A percentile compares a stretch with the other conserved stretches of the same genome.
Evolutionary conservation across 345 rosid species (phyloP).

Genomic region (Salix koriyanagi): DNA sequence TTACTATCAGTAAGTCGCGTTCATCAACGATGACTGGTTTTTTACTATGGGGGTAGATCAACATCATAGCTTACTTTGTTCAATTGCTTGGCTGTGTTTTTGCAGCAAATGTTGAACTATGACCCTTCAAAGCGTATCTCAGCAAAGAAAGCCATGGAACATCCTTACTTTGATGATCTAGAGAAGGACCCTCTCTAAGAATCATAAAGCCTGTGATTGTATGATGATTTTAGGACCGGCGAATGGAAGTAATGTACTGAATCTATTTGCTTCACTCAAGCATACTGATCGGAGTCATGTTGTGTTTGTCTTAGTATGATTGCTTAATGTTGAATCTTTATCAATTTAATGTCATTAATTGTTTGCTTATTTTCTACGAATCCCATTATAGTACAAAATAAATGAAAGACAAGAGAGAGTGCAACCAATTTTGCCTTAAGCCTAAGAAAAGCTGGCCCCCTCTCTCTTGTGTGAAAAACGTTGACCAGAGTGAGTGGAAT

Average conservation of each 20-base stretch:
- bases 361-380: background rate
- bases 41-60: no score
- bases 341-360: background rate
- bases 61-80: background rate
- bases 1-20: constrained; percentile 56
- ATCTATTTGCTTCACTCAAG: constrained; percentile 51
- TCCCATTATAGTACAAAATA: no score
- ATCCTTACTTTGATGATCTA: constrained; percentile 80
- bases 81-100: background rate
- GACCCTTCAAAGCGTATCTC: constrained; percentile 84
- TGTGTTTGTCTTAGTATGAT: background rate
- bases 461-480: no score
- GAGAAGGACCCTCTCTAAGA: constrained; percentile 52
- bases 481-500: no score
- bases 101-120: constrained; percentile 91
- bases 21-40: background rate
- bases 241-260: background rate
- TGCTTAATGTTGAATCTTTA: background rate
- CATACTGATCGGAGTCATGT: constrained; percentile 24
- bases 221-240: background rate
- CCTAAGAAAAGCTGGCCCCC: no score
- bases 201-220: background rate
- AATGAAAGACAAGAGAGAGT: no score
- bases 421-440: no score
- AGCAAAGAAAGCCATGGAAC: constrained; percentile 93